Conservation (phyloP, 2,329 filamentous ascomycete species). For the Aspergillus sojae region DNA sequence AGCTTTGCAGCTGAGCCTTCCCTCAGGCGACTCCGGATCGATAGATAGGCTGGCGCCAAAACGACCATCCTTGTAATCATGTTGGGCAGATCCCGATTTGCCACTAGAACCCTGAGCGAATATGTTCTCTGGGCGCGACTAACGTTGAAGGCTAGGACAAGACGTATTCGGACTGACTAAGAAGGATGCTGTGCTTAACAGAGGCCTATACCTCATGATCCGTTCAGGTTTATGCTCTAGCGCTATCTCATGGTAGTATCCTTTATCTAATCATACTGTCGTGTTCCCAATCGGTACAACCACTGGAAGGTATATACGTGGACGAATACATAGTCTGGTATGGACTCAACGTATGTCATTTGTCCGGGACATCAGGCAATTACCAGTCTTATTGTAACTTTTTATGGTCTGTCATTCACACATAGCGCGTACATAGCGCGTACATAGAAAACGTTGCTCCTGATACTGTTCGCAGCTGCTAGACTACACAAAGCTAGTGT, state of each 20-base stretch:
- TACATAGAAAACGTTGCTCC: neutral
- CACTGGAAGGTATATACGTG: neutral
- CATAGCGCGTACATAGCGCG: neutral
- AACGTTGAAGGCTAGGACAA: neutral
- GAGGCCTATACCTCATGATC: neutral
- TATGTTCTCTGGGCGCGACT: neutral
- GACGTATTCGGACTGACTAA: neutral
- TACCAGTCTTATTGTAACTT: neutral
- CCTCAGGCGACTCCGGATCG: neutral
- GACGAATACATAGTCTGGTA: neutral
- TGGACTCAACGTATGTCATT: neutral
- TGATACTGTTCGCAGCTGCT: neutral
- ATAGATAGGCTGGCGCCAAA: neutral
- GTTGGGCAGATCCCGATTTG: neutral
- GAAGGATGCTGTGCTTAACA: neutral
- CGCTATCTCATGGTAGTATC: neutral
- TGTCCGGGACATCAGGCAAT: neutral
- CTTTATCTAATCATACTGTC: neutral
- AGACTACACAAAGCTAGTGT: neutral
- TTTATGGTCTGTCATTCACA: neutral
- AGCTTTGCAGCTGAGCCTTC: neutral
- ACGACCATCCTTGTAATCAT: neutral
- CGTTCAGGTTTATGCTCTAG: neutral
- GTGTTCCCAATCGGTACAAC: neutral
- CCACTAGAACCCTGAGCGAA: neutral